A percentile compares a stretch with the other conserved stretches of the same genome.
These are phyloP conservation scores for Mucor plumbeus DNA, from an alignment of 371 early-diverging fungal species.

Conservation along the genomic window DNA sequence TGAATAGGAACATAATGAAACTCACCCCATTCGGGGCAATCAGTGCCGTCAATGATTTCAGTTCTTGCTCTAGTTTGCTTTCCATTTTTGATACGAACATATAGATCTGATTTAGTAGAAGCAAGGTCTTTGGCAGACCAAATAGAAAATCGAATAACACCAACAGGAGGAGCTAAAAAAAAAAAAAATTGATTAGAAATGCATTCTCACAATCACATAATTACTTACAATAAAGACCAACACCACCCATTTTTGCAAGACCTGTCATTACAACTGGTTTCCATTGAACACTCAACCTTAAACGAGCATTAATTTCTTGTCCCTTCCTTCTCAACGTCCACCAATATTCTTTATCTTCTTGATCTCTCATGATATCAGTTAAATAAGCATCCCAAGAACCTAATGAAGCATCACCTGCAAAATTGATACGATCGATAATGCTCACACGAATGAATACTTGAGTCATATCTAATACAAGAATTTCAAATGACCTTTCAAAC, in stretches of 20 bases:
- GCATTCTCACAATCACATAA: too few species aligned
- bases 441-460: slow-evolving; percentile 43
- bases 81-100: slow-evolving; percentile 69
- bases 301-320: slow-evolving; percentile 37
- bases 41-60: slow-evolving; percentile 68
- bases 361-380: slow-evolving; percentile 40
- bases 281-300: slow-evolving; percentile 60
- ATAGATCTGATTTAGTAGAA: slow-evolving; percentile 82
- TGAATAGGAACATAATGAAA: slow-evolving; percentile 74
- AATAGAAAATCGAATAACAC: slow-evolving; percentile 79
- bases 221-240: slow-evolving; percentile 29
- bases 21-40: slow-evolving; percentile 90
- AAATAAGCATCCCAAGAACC: slow-evolving; percentile 50
- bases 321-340: slow-evolving; percentile 36
- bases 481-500: slow-evolving; percentile 52
- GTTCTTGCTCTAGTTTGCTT: slow-evolving; percentile 70
- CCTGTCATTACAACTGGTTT: slow-evolving; percentile 60
- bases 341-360: slow-evolving; percentile 51
- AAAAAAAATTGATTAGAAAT: too few species aligned
- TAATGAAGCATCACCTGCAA: slow-evolving; percentile 35
- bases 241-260: slow-evolving; percentile 40
- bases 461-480: slow-evolving; percentile 49
- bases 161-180: slow-evolving; percentile 63
- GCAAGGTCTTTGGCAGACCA: slow-evolving; percentile 72
- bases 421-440: slow-evolving; percentile 18